Evolutionary conservation across 495 filamentous ascomycete genomes (phyloP), one percentile per base, ranked within the genome.

Genomic region (Podospora bellae-mahoneyi): DNA sequence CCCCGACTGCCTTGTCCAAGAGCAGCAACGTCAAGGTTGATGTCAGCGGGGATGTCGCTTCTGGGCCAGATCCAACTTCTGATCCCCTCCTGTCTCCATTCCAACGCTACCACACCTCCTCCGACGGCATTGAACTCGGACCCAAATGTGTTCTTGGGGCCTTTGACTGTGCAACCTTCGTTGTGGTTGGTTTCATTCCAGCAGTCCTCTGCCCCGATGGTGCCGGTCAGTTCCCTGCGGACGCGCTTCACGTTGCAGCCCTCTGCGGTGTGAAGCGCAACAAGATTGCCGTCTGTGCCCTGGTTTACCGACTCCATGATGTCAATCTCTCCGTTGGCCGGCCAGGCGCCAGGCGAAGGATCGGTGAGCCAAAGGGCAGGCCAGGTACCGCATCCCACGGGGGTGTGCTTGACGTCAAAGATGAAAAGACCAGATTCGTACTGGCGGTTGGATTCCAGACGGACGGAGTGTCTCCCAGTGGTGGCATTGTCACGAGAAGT

Each of bases 301-400:
- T 77, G 72, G 80, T 91, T 90, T 62, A 88, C 88, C 54, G 88
- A 86, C 76, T 92, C 90, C 78, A 93, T 89, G 60, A 92, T 83
- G 66, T 92, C 90, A 71, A 91, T 88, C 74, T 92, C 89, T 66
- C 90, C 90, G 69, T 86, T 81, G n/a, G 75, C 75, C 27, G 90
- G 90, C 90, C 90, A 92, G 80, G 86, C 80, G 44, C 75, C 68
- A 16, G 39, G 39, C 9, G 39, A 10, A 3, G 39, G 39, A 34
- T 81, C 73, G 23, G 69, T 68, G n/a, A 85, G 80, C 80, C 82
- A 89, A 73, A 87, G 81, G 7, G 86, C 86, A 6, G 87, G 86
- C 87, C 86, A 89, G 13, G 82, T 82, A 26, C 84, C 86, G 66
- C 87, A 89, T 34, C 81, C 80, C 64, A 75, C 81, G 1, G 87